Evolutionary conservation across 2,329 filamentous ascomycete species (phyloP).

Genomic region (Aspergillus ibericus): DNA sequence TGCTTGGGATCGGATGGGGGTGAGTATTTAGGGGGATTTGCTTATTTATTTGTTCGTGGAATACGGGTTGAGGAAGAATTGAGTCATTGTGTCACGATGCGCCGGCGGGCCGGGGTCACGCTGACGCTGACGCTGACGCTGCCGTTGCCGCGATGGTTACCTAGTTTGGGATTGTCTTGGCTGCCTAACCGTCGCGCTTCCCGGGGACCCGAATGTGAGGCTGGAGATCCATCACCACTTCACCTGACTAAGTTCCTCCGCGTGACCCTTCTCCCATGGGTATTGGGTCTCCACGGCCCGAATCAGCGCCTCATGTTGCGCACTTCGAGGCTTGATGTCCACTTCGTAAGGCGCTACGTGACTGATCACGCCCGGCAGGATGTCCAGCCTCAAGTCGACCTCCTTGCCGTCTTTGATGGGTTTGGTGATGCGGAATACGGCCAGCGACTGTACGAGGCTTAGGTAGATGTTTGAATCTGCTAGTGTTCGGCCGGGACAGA

Average conservation of each 20-base stretch:
- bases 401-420: conserved; percentile 2
- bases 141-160: too few relatives aligned
- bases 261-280: not conserved
- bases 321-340: not conserved
- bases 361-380: conserved; percentile 8
- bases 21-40: too few relatives aligned
- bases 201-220: not conserved
- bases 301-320: conserved; percentile 7
- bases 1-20: too few relatives aligned
- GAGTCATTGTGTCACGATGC: too few relatives aligned
- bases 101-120: not conserved
- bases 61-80: too few relatives aligned
- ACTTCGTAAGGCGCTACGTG: conserved; percentile 10
- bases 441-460: conserved; percentile 5
- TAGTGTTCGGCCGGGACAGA: conserved; percentile 12
- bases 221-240: not conserved
- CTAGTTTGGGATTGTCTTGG: too few relatives aligned
- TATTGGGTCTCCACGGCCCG: conserved; percentile 3
- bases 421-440: conserved; percentile 4
- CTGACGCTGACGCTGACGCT: not conserved
- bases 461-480: conserved; percentile 11
- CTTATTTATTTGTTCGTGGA: too few relatives aligned
- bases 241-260: not conserved
- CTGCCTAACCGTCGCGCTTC: not conserved
- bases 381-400: not conserved